Evolutionary conservation across 768 basidiomycete genomes (phyloP), one percentile per base, ranked within the genome.

Genomic region (Heimioporus sp.): DNA sequence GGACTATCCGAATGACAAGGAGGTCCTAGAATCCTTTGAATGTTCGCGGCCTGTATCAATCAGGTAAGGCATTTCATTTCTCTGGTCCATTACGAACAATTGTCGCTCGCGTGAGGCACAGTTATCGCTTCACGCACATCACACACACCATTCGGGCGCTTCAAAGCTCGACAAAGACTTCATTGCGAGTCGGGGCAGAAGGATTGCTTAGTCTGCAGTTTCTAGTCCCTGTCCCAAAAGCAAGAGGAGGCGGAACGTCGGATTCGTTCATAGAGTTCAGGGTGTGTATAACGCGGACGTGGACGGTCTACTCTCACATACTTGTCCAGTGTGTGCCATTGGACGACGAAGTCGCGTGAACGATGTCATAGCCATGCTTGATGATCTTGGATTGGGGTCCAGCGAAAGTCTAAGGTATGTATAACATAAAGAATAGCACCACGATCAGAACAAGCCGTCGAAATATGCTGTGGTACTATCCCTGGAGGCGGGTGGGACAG

Each of bases 1-100:
- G 85, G 95, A 99, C 70, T 98, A 95, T 56, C 93, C 93, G 4
- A 93, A 91, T 60, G 93, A 96, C 62, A 79, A 80, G 43, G 93
- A 97, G 45, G 90, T 98, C 0, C 77, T 98, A 30, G 93, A 97
- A 68, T 82, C 85, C 0, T 93, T 97, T 60, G 90, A 96, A 54
- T 98, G 95, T 66, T 73, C 68, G 11, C 73, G 76, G 34, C 71
- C 73, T 8, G 78, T 93, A 31, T 76, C 74, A 34, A 91, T 90
- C 67, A 90, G 85, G 93, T 93, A 55, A 42, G 74, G 49, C 21
- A 15, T 36, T 28, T 28, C 24, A 10, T 34, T 24, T 49, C n/a
- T 47, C 40, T 10, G 7, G 24, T 28, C 24, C 24, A 28, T 28
- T 28, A 28, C 24, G 24, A 6, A 28, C 24, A 1, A 7, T 28